Evolutionary conservation across 2,329 filamentous ascomycete genomes (phyloP).

Genomic region (Beauveria pseudobassiana): DNA sequence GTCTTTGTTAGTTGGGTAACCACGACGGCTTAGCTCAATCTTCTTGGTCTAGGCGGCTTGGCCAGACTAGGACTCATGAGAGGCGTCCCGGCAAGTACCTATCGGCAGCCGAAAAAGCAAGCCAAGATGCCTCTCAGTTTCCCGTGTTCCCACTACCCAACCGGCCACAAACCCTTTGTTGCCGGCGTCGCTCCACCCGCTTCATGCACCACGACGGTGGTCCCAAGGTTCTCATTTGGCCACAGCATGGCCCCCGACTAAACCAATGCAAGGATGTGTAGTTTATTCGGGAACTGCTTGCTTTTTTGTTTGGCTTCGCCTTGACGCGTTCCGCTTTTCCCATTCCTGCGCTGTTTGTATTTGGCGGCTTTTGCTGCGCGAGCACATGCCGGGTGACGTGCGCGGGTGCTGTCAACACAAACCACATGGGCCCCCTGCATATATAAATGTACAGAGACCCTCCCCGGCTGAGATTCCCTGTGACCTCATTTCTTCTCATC

Average conservation of each 20-base stretch:
- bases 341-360: background rate
- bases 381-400: slow-evolving; percentile 2
- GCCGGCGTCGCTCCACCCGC: background rate
- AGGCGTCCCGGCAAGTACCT: background rate
- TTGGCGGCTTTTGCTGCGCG: background rate
- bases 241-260: background rate
- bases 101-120: background rate
- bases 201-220: slow-evolving; percentile 5
- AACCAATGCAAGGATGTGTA: background rate
- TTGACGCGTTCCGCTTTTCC: background rate
- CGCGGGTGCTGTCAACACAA: background rate
- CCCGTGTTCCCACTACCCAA: background rate
- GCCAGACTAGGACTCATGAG: background rate
- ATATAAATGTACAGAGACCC: slow-evolving; percentile 1
- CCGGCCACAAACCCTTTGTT: background rate
- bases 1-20: too few species aligned
- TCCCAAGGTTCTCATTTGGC: slow-evolving; percentile 8
- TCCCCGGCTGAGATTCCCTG: background rate
- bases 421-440: slow-evolving; percentile 2
- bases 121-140: background rate
- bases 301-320: background rate
- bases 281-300: background rate
- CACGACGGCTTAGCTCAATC: background rate
- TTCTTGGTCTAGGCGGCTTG: background rate
- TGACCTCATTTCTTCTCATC: background rate